phyloP scores from a whole-genome alignment of 306 rosid genomes.

The Luffa acutangula region DNA sequence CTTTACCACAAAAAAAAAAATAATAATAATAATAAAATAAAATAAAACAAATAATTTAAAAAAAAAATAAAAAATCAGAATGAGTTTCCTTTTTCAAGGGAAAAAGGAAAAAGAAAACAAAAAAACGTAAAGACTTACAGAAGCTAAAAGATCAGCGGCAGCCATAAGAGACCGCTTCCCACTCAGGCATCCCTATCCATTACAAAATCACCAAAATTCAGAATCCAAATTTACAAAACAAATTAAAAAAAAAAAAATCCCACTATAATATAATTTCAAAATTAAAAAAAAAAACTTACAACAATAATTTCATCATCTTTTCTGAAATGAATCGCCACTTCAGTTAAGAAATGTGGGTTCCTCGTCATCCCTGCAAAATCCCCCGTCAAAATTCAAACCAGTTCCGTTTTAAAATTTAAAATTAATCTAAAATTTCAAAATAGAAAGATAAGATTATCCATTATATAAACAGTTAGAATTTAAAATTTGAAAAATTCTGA shows the following conservation, averaged over 20 bases:
- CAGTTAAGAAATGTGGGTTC: constrained; percentile 46
- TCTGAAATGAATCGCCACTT: constrained; percentile 47
- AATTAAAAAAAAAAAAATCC: not conserved
- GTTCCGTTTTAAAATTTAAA: too few relatives aligned
- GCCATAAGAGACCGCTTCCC: constrained; percentile 84
- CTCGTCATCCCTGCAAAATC: constrained; percentile 48
- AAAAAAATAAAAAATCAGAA: too few relatives aligned
- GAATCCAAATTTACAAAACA: not conserved
- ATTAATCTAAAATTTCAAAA: too few relatives aligned
- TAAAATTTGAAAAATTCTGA: not conserved
- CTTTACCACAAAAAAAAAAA: too few relatives aligned
- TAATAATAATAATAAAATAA: too few relatives aligned
- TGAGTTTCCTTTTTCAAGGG: not conserved
- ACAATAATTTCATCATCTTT: constrained; percentile 74
- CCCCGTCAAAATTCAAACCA: too few relatives aligned
- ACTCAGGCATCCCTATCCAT: constrained; percentile 55
- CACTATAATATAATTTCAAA: not conserved
- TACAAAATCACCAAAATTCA: not conserved
- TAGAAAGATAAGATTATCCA: too few relatives aligned
- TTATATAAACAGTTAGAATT: not conserved
- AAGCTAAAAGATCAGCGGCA: constrained; percentile 56
- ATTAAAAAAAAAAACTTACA: constrained; percentile 24
- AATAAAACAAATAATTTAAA: too few relatives aligned
- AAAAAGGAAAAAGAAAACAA: not conserved
- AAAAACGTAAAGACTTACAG: constrained; percentile 29